Evolutionary conservation across 371 early-diverging fungal species (phyloP).

Genomic region (Actinomucor elegans): DNA sequence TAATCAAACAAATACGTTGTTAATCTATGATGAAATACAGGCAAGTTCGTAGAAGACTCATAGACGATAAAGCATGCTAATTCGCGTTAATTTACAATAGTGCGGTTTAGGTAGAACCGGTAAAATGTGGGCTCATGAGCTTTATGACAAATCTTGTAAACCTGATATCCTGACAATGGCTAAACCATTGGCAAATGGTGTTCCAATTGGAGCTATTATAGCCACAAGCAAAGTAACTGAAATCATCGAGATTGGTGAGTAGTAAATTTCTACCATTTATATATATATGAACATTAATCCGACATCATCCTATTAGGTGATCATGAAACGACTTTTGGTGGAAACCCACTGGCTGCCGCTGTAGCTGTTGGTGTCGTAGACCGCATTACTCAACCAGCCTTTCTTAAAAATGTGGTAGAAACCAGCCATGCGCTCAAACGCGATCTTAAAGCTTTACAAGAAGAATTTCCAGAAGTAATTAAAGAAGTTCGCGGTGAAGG

Average conservation of each 20-base stretch:
- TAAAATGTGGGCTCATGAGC: constrained; percentile 81
- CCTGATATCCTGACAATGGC: constrained; percentile 93
- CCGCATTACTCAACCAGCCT: constrained; percentile 50
- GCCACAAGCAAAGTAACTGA: constrained; percentile 71
- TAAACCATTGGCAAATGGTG: constrained; percentile 91
- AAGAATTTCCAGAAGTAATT: constrained; percentile 31
- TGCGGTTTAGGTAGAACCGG: constrained; percentile 93
- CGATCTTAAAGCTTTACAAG: constrained; percentile 35
- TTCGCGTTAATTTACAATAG: too few relatives aligned
- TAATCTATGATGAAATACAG: constrained; percentile 96
- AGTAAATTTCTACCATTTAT: neutral
- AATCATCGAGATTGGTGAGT: constrained; percentile 61
- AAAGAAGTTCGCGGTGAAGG: constrained; percentile 74
- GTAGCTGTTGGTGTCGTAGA: constrained; percentile 66
- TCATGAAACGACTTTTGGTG: constrained; percentile 87
- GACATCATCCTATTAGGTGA: constrained; percentile 55
- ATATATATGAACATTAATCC: neutral
- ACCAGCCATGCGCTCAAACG: constrained; percentile 60
- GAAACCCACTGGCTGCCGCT: constrained; percentile 80
- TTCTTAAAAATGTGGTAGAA: constrained; percentile 65
- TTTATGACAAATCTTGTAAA: constrained; percentile 55
- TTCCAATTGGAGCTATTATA: constrained; percentile 90
- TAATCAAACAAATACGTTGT: constrained; percentile 74
- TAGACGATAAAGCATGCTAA: too few relatives aligned
- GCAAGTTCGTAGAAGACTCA: too few relatives aligned